Percentiles rank a stretch among this genome's conserved stretches.
Conservation (phyloP, 257 asterid species). For the Capsicum baccatum region DNA sequence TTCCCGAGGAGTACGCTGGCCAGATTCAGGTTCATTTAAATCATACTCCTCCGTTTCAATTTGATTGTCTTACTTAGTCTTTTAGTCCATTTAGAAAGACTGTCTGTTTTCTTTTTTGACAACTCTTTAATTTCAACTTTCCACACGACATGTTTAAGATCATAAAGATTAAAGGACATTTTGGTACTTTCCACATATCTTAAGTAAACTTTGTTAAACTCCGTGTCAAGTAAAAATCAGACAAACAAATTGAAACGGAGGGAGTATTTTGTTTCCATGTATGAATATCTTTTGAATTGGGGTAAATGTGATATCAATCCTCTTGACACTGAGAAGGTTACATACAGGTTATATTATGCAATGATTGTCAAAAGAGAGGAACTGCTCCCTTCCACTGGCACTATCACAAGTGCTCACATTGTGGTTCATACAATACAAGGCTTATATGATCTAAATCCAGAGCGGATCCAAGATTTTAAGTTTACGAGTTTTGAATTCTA, state of each 20-base stretch:
- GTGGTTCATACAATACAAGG: constrained; percentile 88
- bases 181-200: no score
- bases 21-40: constrained; percentile 64
- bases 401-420: constrained; percentile 79
- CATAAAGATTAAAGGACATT: no score
- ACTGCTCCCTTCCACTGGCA: constrained; percentile 74
- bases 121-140: no score
- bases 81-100: no score
- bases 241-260: not conserved
- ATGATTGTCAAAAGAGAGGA: constrained; percentile 84
- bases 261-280: constrained; percentile 23
- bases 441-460: constrained; percentile 50
- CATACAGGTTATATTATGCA: constrained; percentile 81
- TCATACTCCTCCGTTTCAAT: not conserved
- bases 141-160: no score
- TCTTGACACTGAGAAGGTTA: constrained; percentile 27
- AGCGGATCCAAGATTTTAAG: not conserved
- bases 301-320: not conserved
- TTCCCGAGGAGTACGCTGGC: constrained; percentile 77
- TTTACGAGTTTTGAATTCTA: not conserved
- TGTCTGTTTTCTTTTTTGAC: no score
- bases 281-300: constrained; percentile 15
- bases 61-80: no score
- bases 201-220: no score
- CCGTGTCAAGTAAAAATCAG: no score